Evolutionary conservation across 2,329 filamentous ascomycete genomes (phyloP), one percentile per base, ranked within the genome.

Genomic region (Didymella glomerata): DNA sequence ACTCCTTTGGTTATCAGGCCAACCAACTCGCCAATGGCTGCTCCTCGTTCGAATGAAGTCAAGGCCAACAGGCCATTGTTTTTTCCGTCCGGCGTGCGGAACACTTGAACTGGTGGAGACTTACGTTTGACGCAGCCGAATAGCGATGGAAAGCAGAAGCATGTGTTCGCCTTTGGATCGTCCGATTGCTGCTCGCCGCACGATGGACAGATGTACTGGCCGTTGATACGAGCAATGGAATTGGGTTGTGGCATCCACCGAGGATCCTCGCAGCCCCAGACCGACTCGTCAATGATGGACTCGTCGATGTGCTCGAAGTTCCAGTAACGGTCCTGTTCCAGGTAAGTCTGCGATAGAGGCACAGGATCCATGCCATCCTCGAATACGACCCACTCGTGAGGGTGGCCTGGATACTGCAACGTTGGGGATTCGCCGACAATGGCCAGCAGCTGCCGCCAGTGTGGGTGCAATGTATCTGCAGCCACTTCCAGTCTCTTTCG

Each of bases 11-110:
- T 86, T 30, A 86, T 77, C 25, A 84, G 69, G 3, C 85, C 85
- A 5, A 85, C 79, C 56, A 86, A 85, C 67, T 86, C 84, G 2
- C 83, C 84, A 16, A 86, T 78, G 0, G 82, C 82, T 1, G 77
- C 74, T 11, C 85, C 84, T 30, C 82, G 77, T 44, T 85, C 82
- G 53, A 86, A 84, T 3, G 80, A 71, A 7, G 60, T 80, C 71
- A 75, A 49, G 1, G 82, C 81, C 32, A 80, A 56, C 1, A 86
- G 76, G 0, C 84, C 84, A 54, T 86, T 86, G 65, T 85, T 85
- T 50, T 82, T 83, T 5, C 83, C 84, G 50, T 82, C 80, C 0
- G 78, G 68, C 0, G 83, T 86, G 18, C 80, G 79, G 65, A 83
- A 84, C 10, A 86, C 75, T 62, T 86, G 84, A 1, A 86, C 80